These are phyloP conservation scores for Globisporangium recalcitrans DNA, from an alignment of 352 stramenopile species.

Conservation along the genomic window DNA sequence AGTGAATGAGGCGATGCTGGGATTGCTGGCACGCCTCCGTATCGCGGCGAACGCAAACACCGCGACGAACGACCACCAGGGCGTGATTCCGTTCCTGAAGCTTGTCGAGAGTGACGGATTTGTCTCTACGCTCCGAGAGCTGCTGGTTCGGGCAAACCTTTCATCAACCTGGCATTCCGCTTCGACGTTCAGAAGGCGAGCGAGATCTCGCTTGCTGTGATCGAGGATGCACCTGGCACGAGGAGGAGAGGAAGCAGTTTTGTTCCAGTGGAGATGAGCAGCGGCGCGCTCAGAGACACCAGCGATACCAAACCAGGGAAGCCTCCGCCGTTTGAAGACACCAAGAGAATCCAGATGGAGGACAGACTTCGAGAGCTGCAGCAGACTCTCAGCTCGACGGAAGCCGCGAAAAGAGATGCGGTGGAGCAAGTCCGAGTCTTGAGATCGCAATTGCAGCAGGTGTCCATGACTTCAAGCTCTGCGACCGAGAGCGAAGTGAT, in stretches of 20 bases:
- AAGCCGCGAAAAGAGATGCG: constrained; percentile 39
- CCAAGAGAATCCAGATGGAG: constrained; percentile 13
- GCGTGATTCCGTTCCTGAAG: constrained; percentile 32
- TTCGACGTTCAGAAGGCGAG: constrained; percentile 55
- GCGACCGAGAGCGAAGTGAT: constrained; percentile 26
- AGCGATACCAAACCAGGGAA: neutral
- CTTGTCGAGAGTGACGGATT: constrained; percentile 56
- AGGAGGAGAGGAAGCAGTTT: neutral
- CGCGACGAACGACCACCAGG: constrained; percentile 20
- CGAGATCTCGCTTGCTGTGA: constrained; percentile 4
- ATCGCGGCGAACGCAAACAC: constrained; percentile 12
- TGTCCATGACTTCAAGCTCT: constrained; percentile 15
- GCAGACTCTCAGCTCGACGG: constrained; percentile 20
- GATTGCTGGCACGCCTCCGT: constrained; percentile 22
- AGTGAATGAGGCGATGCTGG: constrained; percentile 29
- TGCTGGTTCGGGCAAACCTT: constrained; percentile 34
- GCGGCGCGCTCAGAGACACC: neutral
- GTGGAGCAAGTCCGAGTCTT: constrained; percentile 45
- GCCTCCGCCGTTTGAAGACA: constrained; percentile 7
- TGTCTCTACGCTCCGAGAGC: constrained; percentile 34
- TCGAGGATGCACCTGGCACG: neutral
- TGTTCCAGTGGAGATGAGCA: constrained; percentile 9
- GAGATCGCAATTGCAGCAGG: constrained; percentile 40
- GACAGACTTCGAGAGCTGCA: constrained; percentile 23
- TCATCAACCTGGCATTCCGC: constrained; percentile 43